phyloP scores from a whole-genome alignment of 1,284 basidiomycete species.

The Moesziomyces antarcticus region DNA sequence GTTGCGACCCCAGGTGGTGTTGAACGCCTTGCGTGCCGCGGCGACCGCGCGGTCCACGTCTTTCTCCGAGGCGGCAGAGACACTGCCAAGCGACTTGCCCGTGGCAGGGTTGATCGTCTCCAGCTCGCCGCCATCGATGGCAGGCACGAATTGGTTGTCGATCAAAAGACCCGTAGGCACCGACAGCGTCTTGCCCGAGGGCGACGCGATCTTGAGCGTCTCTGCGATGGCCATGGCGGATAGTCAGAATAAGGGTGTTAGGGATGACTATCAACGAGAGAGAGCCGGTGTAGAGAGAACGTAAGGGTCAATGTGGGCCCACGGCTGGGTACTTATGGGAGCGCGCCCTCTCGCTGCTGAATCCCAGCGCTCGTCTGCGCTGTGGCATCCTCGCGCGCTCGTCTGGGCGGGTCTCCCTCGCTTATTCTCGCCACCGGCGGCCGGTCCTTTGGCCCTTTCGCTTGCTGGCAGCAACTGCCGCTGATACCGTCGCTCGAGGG shows the following conservation, averaged over 20 bases:
- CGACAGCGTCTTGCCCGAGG: conserved; percentile 46
- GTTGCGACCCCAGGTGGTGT: conserved; percentile 52
- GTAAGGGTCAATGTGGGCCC: too few relatives aligned
- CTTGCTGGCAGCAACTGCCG: too few relatives aligned
- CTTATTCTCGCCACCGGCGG: too few relatives aligned
- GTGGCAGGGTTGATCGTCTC: conserved; percentile 54
- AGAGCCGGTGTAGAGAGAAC: too few relatives aligned
- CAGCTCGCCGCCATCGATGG: conserved; percentile 40
- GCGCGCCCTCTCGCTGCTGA: too few relatives aligned
- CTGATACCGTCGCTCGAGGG: neutral
- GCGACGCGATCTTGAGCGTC: conserved; percentile 62
- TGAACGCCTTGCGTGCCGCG: conserved; percentile 50
- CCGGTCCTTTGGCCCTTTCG: too few relatives aligned
- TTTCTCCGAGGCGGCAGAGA: conserved; percentile 45
- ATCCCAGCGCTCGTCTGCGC: too few relatives aligned
- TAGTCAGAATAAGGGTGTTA: too few relatives aligned
- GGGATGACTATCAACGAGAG: too few relatives aligned
- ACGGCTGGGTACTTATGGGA: too few relatives aligned
- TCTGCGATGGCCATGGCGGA: conserved; percentile 27
- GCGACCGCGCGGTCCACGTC: conserved; percentile 57
- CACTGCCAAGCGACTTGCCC: conserved; percentile 50
- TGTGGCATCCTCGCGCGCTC: too few relatives aligned
- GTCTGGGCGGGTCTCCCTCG: too few relatives aligned
- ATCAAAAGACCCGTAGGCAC: conserved; percentile 57
- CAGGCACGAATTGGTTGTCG: conserved; percentile 54